Evolutionary conservation across 176 grass and related monocot genomes (phyloP).

Genomic region (Dendrocalamus sinicus): DNA sequence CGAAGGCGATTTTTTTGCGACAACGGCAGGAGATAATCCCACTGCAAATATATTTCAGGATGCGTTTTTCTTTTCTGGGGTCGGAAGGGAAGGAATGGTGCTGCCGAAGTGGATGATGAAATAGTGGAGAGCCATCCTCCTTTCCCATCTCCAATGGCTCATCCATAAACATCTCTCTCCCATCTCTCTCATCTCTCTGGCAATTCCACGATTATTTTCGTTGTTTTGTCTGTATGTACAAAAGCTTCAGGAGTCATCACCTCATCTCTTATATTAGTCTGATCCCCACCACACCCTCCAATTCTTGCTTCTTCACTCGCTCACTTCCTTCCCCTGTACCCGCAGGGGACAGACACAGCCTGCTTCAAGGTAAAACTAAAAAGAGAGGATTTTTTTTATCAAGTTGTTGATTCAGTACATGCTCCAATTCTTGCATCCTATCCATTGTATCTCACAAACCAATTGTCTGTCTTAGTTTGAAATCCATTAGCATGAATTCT

Average conservation of each 20-base stretch:
- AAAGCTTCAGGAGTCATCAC: conserved; percentile 11
- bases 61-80: conserved; percentile 3
- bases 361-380: conserved; percentile 32
- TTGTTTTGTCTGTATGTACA: conserved; percentile 46
- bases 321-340: conserved; percentile 19
- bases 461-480: neutral
- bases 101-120: conserved; percentile 64
- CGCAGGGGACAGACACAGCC: conserved; percentile 35
- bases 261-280: conserved; percentile 58
- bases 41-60: neutral
- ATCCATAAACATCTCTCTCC: conserved; percentile 43
- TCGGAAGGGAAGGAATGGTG: neutral
- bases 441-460: neutral
- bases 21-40: conserved; percentile 42
- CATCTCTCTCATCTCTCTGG: neutral
- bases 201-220: conserved; percentile 37
- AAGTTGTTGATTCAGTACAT: conserved; percentile 14
- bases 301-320: conserved; percentile 32
- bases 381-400: neutral
- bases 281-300: conserved; percentile 41
- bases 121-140: conserved; percentile 60
- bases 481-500: neutral
- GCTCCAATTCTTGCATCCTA: conserved; percentile 35
- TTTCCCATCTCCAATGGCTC: conserved; percentile 61
- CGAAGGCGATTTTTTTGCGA: conserved; percentile 31